Percentiles rank a stretch among this genome's conserved stretches.
phyloP scores from a whole-genome alignment of 2,329 filamentous ascomycete genomes.

The Colletotrichum incanum region DNA sequence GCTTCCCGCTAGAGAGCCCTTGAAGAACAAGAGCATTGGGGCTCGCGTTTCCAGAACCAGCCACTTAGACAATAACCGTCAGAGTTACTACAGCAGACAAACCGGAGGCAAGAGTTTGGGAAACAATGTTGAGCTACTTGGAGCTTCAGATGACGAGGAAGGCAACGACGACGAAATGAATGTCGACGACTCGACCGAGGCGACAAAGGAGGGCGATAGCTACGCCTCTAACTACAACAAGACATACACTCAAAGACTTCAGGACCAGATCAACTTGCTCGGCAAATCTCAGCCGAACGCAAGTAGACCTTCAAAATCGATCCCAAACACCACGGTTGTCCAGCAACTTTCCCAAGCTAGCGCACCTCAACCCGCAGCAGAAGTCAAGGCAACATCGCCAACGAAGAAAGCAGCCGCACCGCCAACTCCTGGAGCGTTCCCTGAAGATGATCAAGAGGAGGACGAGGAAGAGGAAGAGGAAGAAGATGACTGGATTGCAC shows the following conservation, averaged over 20 bases:
- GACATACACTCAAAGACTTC: slow-evolving; percentile 92
- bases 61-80: slow-evolving; percentile 80
- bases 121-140: slow-evolving; percentile 61
- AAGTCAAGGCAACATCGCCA: slow-evolving; percentile 51
- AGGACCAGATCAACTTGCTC: slow-evolving; percentile 89
- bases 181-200: slow-evolving; percentile 61
- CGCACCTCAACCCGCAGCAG: slow-evolving; percentile 49
- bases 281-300: slow-evolving; percentile 70
- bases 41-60: slow-evolving; percentile 82
- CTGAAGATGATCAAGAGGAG: slow-evolving; percentile 63
- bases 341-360: slow-evolving; percentile 50
- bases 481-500: slow-evolving; percentile 74
- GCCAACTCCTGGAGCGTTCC: slow-evolving; percentile 72
- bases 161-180: slow-evolving; percentile 70
- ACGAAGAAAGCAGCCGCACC: slow-evolving; percentile 52
- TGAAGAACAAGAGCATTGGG: slow-evolving; percentile 88
- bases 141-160: slow-evolving; percentile 62
- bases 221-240: slow-evolving; percentile 78
- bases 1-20: slow-evolving; percentile 89
- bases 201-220: slow-evolving; percentile 63
- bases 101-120: slow-evolving; percentile 82
- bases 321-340: slow-evolving; percentile 55
- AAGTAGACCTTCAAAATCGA: slow-evolving; percentile 64
- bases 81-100: slow-evolving; percentile 81
- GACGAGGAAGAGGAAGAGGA: slow-evolving; percentile 62